Base-by-base conservation (phyloP, 495 filamentous ascomycete species). In the Hamigera avellanea region DNA sequence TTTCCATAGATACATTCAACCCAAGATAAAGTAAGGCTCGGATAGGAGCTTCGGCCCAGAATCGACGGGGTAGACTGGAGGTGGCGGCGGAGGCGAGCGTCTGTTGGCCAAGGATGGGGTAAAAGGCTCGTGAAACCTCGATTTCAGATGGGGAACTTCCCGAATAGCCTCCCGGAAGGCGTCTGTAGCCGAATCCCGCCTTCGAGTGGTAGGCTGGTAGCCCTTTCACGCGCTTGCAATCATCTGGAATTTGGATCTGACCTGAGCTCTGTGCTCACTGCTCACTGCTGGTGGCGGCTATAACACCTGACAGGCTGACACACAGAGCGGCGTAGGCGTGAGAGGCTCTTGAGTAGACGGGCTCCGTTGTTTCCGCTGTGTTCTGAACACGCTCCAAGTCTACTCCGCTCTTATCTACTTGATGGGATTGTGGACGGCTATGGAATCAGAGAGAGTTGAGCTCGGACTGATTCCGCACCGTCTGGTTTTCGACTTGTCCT, bases 151-250 rank as follows among this genome's bases (percentile, higher is more conserved):
- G 43, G 35, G 41, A 29, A 50, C 45, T 40, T 53, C 46, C 50
- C 50, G 50, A 53, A 19, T n/a, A 37, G 12, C 26, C 50, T 53
- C 39, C 50, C 50, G 50, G 48, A 31, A 32, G 28, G 2, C 4
- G 19, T 35, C 32, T 17, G 39, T 46, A 53, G 34, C 50, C 50
- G 50, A 53, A 43, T 53, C 48, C 50, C 50, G 46, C 46, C 43
- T 50, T 49, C 37, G 7, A 8, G 14, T 23, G 9, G 21, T 23
- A 23, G 21, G 5, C 21, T 23, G 21, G 21, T 4, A 23, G 9
- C 21, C 5, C 9, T 23, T 23, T 5, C 4, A 5, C 9, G 9
- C 21, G 21, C 5, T 23, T 9, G 4, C 21, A 5, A 23, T 23
- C 5, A 23, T 23, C 5, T 9, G 21, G 21, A 23, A 4, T 23